A percentile compares a stretch with the other conserved stretches of the same genome.
phyloP scores from a whole-genome alignment of 1,284 basidiomycete genomes.

The Peniophora sp. region DNA sequence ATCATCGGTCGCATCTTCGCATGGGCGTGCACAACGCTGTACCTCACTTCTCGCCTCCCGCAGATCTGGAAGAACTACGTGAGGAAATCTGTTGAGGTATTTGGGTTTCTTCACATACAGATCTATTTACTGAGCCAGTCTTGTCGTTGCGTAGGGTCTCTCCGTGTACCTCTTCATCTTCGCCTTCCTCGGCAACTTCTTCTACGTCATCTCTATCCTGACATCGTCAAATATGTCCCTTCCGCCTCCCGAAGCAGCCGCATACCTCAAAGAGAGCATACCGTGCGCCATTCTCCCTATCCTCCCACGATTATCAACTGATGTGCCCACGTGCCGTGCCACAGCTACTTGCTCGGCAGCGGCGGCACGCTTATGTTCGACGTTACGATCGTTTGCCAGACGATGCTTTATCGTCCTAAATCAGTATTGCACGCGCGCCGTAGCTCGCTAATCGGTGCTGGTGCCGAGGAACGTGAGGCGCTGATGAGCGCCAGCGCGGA shows the following conservation, averaged over 20 bases:
- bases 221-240: slow-evolving; percentile 49
- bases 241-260: slow-evolving; percentile 45
- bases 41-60: slow-evolving; percentile 85
- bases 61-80: slow-evolving; percentile 98
- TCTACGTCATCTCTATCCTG: slow-evolving; percentile 84
- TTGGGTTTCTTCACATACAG: slow-evolving; percentile 5
- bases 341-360: slow-evolving; percentile 78
- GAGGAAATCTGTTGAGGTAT: slow-evolving; percentile 83
- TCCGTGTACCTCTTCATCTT: slow-evolving; percentile 90
- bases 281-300: slow-evolving; percentile 37
- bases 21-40: slow-evolving; percentile 87
- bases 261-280: slow-evolving; percentile 64
- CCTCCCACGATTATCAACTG: neutral
- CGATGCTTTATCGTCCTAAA: slow-evolving; percentile 35
- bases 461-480: slow-evolving; percentile 11
- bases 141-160: slow-evolving; percentile 49
- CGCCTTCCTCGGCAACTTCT: slow-evolving; percentile 85
- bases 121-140: no score
- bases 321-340: neutral
- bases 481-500: slow-evolving; percentile 8
- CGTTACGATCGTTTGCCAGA: slow-evolving; percentile 72
- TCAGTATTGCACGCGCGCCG: slow-evolving; percentile 10
- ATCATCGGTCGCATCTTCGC: slow-evolving; percentile 83
- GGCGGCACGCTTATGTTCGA: slow-evolving; percentile 88
- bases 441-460: neutral